Evolutionary conservation across 768 basidiomycete species (phyloP).

Genomic region (Hygrocybe coccinea): DNA sequence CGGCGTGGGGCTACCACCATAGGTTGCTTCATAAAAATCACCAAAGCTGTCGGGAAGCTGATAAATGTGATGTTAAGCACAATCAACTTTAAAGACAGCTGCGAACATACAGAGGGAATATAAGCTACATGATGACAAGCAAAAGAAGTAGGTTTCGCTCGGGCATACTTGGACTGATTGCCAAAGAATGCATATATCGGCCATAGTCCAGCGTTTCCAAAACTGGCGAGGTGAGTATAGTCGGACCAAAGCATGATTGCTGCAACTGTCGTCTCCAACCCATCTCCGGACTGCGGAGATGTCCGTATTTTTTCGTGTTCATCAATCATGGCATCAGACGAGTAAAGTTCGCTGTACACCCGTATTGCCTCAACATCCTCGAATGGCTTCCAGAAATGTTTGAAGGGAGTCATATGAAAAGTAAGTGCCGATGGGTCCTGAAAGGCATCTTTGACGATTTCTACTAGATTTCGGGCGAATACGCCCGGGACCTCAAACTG

Average conservation of each 20-base stretch:
- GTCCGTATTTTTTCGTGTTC: conserved; percentile 14
- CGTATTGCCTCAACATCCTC: conserved; percentile 1
- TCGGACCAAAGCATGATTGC: conserved; percentile 29
- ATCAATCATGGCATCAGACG: conserved; percentile 15
- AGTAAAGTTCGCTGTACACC: conserved; percentile 15
- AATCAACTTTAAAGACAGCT: neutral
- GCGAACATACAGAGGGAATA: conserved; percentile 24
- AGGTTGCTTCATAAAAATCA: conserved; percentile 3
- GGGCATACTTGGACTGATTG: conserved; percentile 32
- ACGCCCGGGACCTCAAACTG: conserved; percentile 27
- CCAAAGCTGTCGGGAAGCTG: conserved; percentile 10
- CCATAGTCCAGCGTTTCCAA: conserved; percentile 29
- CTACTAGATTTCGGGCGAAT: conserved; percentile 19
- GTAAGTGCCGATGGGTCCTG: conserved; percentile 8
- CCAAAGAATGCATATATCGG: conserved; percentile 34
- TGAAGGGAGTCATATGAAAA: conserved; percentile 16
- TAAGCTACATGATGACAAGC: conserved; percentile 29
- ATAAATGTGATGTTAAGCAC: conserved; percentile 1
- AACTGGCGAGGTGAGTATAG: conserved; percentile 24
- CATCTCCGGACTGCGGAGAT: conserved; percentile 9
- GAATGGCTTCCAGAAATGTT: conserved; percentile 14
- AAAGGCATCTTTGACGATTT: conserved; percentile 20
- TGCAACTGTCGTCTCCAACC: conserved; percentile 23
- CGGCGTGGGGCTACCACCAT: neutral
- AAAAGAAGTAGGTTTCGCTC: conserved; percentile 16